A percentile compares a stretch with the other conserved stretches of the same genome.
Evolutionary conservation across 2,329 filamentous ascomycete genomes (phyloP).

Genomic region (Fusarium sambucinum): DNA sequence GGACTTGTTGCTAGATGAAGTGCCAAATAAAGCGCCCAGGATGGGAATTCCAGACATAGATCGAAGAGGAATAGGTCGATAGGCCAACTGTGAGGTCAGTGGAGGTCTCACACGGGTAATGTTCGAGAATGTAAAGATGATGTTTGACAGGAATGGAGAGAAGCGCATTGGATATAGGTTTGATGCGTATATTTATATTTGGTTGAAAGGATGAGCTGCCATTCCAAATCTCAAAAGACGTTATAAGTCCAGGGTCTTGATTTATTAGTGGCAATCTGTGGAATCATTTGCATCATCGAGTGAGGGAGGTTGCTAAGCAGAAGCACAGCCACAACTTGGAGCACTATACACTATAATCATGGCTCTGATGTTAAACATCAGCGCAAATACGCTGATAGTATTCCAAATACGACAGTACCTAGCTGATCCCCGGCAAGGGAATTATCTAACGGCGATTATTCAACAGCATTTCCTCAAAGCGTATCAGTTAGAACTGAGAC

Average conservation of each 20-base stretch:
- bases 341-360: slow-evolving; percentile 8
- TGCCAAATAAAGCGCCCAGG: slow-evolving; percentile 78
- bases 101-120: slow-evolving; percentile 55
- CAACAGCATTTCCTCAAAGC: slow-evolving; percentile 1
- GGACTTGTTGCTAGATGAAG: slow-evolving; percentile 64
- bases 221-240: slow-evolving; percentile 10
- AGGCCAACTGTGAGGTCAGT: slow-evolving; percentile 41
- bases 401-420: slow-evolving; percentile 7
- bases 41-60: slow-evolving; percentile 86
- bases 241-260: slow-evolving; percentile 16
- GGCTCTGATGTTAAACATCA: background rate
- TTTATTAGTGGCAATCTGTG: slow-evolving; percentile 32
- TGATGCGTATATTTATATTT: slow-evolving; percentile 29
- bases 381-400: slow-evolving; percentile 18
- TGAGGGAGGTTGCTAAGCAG: slow-evolving; percentile 12
- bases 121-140: slow-evolving; percentile 63
- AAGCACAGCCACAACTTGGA: slow-evolving; percentile 32
- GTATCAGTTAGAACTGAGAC: background rate
- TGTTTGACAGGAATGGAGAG: slow-evolving; percentile 60
- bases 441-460: too few species aligned
- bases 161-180: slow-evolving; percentile 60
- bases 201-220: background rate
- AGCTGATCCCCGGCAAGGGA: too few species aligned
- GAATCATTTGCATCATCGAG: slow-evolving; percentile 48
- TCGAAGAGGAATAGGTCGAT: slow-evolving; percentile 49